Conservation (phyloP, 1,139 yeast species). For the Lodderomyces margitis region DNA sequence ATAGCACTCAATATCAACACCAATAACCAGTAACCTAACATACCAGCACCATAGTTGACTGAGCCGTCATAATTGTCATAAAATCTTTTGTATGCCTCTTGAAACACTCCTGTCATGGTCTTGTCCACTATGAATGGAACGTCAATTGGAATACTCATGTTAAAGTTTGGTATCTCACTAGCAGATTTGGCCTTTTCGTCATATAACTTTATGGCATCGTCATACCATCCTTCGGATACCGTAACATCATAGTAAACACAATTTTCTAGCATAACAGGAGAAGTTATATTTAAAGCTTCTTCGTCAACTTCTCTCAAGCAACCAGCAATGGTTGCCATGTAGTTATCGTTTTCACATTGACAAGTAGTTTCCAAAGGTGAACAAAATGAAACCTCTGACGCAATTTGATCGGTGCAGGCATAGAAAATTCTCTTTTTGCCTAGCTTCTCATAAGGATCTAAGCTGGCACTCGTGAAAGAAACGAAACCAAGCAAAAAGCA, state of each 20-base stretch:
- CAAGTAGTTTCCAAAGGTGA: slow-evolving; percentile 7
- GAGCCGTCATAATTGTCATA: slow-evolving; percentile 37
- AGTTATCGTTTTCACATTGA: slow-evolving; percentile 14
- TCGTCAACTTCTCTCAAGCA: slow-evolving; percentile 10
- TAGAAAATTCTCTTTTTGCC: not conserved
- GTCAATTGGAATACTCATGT: slow-evolving; percentile 14
- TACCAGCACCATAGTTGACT: slow-evolving; percentile 48
- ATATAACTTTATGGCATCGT: slow-evolving; percentile 4
- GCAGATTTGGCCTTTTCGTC: slow-evolving; percentile 12
- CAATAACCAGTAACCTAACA: slow-evolving; percentile 49
- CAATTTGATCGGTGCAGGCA: not conserved
- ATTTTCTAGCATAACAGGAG: slow-evolving; percentile 4
- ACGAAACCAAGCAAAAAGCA: not conserved
- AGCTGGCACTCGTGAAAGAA: not conserved
- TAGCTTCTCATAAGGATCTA: not conserved
- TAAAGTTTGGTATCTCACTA: slow-evolving; percentile 24
- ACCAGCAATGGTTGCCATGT: slow-evolving; percentile 19
- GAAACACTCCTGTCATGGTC: not conserved
- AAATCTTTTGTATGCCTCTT: slow-evolving; percentile 8
- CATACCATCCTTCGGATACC: slow-evolving; percentile 15
- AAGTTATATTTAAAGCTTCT: not conserved
- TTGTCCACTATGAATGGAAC: slow-evolving; percentile 4
- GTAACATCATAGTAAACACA: slow-evolving; percentile 11
- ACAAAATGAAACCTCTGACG: not conserved
- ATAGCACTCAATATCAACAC: slow-evolving; percentile 41